phyloP scores from a whole-genome alignment of 2,329 filamentous ascomycete genomes.

The Escovopsis sp. region DNA sequence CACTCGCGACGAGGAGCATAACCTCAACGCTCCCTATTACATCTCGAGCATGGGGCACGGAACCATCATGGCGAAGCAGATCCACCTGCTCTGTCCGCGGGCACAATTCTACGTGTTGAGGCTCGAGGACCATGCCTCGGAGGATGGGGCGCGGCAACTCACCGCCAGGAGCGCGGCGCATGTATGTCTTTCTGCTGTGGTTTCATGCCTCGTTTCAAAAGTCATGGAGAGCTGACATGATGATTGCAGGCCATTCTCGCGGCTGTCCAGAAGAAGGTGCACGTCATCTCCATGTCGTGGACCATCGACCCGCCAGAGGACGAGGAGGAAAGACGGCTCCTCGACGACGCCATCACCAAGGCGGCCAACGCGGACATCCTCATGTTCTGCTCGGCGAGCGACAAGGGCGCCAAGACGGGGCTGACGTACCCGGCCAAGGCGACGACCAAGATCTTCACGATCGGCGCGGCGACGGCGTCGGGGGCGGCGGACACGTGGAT shows the following conservation, averaged over 20 bases:
- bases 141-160: conserved; percentile 3
- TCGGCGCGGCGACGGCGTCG: conserved; percentile 12
- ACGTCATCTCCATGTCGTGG: conserved; percentile 25
- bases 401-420: conserved; percentile 12
- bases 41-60: conserved; percentile 14
- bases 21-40: conserved; percentile 13
- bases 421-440: conserved; percentile 8
- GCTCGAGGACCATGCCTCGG: conserved; percentile 5
- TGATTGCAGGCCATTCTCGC: conserved; percentile 15
- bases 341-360: conserved; percentile 13
- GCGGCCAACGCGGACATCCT: conserved; percentile 17
- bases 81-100: conserved; percentile 12
- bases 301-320: conserved; percentile 13
- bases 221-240: neutral
- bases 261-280: conserved; percentile 15
- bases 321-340: conserved; percentile 8
- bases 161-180: conserved; percentile 12
- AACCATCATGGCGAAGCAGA: conserved; percentile 15
- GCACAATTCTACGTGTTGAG: conserved; percentile 11
- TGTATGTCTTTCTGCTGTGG: conserved; percentile 6
- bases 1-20: conserved; percentile 7
- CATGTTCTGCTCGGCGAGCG: conserved; percentile 23
- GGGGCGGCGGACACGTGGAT: conserved; percentile 7
- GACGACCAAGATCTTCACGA: conserved; percentile 12
- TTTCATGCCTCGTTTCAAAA: too few relatives aligned